Evolutionary conservation across 176 grass and related monocot species (phyloP).

Genomic region (Carex kokanica): DNA sequence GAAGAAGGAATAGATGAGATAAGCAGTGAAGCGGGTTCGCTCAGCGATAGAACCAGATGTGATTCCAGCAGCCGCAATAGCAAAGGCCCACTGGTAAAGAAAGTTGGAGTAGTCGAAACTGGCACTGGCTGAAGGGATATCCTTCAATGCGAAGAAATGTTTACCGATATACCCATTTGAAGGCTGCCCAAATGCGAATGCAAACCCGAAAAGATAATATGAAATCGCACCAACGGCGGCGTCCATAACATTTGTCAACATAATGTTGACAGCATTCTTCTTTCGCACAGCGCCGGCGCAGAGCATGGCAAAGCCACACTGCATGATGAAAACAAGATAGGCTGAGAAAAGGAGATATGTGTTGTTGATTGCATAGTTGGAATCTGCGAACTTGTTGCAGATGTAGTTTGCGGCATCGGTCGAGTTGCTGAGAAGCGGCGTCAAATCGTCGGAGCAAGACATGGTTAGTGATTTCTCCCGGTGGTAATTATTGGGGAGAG

Average conservation of each 20-base stretch:
- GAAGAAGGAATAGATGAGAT: conserved; percentile 37
- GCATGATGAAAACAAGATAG: conserved; percentile 43
- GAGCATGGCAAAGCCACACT: conserved; percentile 44
- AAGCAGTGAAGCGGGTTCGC: conserved; percentile 36
- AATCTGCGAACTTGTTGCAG: conserved; percentile 35
- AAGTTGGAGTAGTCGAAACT: conserved; percentile 38
- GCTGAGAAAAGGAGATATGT: conserved; percentile 46
- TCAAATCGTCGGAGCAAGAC: conserved; percentile 20
- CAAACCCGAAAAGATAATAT: conserved; percentile 40
- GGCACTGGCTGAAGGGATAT: conserved; percentile 1
- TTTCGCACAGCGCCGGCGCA: conserved; percentile 32
- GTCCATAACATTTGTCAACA: conserved; percentile 41
- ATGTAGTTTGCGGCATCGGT: conserved; percentile 35
- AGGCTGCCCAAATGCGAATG: conserved; percentile 37
- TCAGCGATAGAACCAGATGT: conserved; percentile 44
- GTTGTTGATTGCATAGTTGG: conserved; percentile 34
- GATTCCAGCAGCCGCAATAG: conserved; percentile 37
- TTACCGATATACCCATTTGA: conserved; percentile 37
- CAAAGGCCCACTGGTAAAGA: conserved; percentile 43
- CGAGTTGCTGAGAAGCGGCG: conserved; percentile 22
- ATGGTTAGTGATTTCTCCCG: neutral
- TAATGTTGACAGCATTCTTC: conserved; percentile 40
- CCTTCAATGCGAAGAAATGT: conserved; percentile 35
- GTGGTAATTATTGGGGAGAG: neutral
- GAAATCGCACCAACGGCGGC: conserved; percentile 26